Evolutionary conservation across 2,329 filamentous ascomycete species (phyloP).

Genomic region (Exophiala sideris): DNA sequence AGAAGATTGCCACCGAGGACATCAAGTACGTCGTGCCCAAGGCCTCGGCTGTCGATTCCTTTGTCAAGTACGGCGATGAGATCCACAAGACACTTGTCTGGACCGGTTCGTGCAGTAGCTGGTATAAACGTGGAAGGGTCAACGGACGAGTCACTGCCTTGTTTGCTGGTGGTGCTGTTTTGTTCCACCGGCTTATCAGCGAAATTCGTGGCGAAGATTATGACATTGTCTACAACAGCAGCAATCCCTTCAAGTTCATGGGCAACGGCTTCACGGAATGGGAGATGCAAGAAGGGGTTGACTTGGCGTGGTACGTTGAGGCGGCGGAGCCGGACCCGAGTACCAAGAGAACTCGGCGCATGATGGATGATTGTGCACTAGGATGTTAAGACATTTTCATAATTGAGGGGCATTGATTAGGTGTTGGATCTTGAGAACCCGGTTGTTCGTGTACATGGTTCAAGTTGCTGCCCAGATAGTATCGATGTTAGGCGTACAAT

Average conservation of each 20-base stretch:
- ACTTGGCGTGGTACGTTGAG: constrained; percentile 30
- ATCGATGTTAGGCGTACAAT: no score
- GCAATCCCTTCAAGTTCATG: constrained; percentile 29
- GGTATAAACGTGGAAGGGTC: constrained; percentile 23
- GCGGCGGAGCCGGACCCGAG: not conserved
- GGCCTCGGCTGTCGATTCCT: constrained; percentile 33
- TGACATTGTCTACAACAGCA: constrained; percentile 14
- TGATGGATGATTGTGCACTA: no score
- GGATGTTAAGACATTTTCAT: no score
- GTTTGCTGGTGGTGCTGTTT: constrained; percentile 30
- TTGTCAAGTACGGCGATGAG: constrained; percentile 33
- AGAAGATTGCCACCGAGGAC: constrained; percentile 35
- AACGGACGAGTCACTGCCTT: constrained; percentile 22
- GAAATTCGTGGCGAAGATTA: constrained; percentile 34
- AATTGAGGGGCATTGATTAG: no score
- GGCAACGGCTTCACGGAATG: constrained; percentile 37
- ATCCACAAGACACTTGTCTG: constrained; percentile 33
- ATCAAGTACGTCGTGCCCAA: constrained; percentile 33
- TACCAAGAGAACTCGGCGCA: no score
- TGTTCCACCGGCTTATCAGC: constrained; percentile 34
- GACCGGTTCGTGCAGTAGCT: constrained; percentile 22
- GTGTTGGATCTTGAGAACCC: no score
- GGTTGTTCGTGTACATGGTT: no score
- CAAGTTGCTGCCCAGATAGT: no score
- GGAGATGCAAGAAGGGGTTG: constrained; percentile 28